Evolutionary conservation across 805 yeast species (phyloP), one percentile per base, ranked within the genome.

Genomic region (Isabelozyma pseudorhagii): DNA sequence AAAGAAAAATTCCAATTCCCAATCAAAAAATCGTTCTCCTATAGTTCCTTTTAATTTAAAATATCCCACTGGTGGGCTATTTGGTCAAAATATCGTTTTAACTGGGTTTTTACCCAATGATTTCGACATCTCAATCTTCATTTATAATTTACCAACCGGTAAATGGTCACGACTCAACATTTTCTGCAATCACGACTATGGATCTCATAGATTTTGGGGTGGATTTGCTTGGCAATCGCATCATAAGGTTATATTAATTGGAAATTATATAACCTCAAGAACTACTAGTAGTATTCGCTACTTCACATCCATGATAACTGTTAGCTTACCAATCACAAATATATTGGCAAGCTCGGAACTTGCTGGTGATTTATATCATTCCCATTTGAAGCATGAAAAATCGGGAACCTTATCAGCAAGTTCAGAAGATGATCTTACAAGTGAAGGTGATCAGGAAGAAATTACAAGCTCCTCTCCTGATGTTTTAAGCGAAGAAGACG

Each of bases 221-320:
- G 82, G 87, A 0, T 83, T 79, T 64, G 82, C 82, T 1, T 87
- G 96, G 96, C 78, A 78, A 31, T 84, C 92, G 0, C 96, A 87
- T 63, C 93, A 87, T 59, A 83, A 82, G 61, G 82, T 85, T 1
- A 68, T 85, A 1, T 64, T 85, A 28, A 57, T 87, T 36, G 94
- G 94, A 0, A 77, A 75, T 54, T 58, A 61, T 31, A 67, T 72
- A n/a, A 73, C 80, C 3, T 65, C 77, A 1, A 61, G 61, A 40
- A 74, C 82, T 3, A 68, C 79, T 3, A 75, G 81, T 46, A 68
- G 78, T 47, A 68, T 77, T 13, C 67, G 82, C 44, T 79, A 66
- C 55, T 82, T 61, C 75, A 80, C 73, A 49, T 63, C 68, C 40
- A 59, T 83, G 59, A 64, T 81, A 2, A 73, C 82, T 1, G 78